Percentiles rank a stretch among this genome's conserved stretches.
Evolutionary conservation across 2,329 filamentous ascomycete species (phyloP).

Genomic region (Ascochyta pisi): DNA sequence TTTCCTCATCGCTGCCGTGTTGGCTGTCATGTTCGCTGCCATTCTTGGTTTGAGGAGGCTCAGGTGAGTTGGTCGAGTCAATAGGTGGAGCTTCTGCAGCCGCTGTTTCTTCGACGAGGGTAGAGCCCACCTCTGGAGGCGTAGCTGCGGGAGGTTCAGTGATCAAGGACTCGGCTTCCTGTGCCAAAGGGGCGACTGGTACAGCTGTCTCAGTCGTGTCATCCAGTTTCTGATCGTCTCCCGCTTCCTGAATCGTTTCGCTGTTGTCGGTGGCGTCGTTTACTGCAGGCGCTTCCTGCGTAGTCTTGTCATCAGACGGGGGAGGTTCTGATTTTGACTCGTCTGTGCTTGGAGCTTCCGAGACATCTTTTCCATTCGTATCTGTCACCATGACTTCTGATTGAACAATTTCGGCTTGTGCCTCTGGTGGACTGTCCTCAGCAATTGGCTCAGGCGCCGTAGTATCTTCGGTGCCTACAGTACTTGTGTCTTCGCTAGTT

Average conservation of each 20-base stretch:
- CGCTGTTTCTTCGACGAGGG: background rate
- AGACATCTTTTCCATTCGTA: background rate
- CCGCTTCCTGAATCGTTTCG: background rate
- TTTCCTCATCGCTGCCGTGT: constrained; percentile 68
- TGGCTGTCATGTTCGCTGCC: background rate
- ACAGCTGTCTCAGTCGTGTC: background rate
- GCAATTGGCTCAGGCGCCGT: background rate
- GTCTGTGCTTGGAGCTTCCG: background rate
- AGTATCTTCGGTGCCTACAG: background rate
- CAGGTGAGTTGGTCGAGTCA: background rate
- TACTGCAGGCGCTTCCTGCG: background rate
- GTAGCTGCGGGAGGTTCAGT: background rate
- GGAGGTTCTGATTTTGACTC: background rate
- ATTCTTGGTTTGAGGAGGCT: background rate
- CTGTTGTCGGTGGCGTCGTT: background rate
- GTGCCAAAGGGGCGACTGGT: background rate
- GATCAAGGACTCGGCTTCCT: background rate
- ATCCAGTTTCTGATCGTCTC: background rate
- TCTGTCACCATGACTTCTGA: background rate
- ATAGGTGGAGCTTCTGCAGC: background rate
- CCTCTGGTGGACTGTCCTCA: background rate
- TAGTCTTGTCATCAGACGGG: background rate
- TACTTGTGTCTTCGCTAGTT: background rate
- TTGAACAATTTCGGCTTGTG: background rate
- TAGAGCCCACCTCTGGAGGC: background rate